These are phyloP conservation scores for Leccinellum albellum DNA, from an alignment of 768 basidiomycete genomes.

Conservation along the genomic window DNA sequence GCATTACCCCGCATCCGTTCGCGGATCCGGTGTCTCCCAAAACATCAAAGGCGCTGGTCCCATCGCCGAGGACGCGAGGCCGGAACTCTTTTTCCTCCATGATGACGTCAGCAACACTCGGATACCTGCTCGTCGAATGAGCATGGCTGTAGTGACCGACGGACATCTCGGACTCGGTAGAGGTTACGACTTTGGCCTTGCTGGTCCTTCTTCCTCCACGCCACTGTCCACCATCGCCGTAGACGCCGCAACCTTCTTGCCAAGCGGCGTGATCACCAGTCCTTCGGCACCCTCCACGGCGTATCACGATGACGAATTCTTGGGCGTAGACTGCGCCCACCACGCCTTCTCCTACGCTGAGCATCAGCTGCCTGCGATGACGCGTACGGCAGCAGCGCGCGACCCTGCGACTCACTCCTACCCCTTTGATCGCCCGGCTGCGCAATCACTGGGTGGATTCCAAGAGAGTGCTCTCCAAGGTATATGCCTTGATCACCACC, in stretches of 20 bases:
- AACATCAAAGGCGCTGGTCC: constrained; percentile 6
- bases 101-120: constrained; percentile 24
- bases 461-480: constrained; percentile 14
- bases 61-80: constrained; percentile 27
- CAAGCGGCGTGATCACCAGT: constrained; percentile 13
- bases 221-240: constrained; percentile 12
- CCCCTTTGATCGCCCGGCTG: constrained; percentile 16
- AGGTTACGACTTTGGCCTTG: constrained; percentile 4
- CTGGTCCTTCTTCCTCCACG: constrained; percentile 5
- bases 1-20: constrained; percentile 25
- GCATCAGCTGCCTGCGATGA: constrained; percentile 10
- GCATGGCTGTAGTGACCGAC: constrained; percentile 10
- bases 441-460: constrained; percentile 16
- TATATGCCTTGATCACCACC: constrained; percentile 26
- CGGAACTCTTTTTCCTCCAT: constrained; percentile 9
- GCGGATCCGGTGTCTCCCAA: constrained; percentile 18
- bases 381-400: constrained; percentile 8
- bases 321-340: constrained; percentile 12
- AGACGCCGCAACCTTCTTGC: constrained; percentile 13
- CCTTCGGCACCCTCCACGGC: constrained; percentile 21
- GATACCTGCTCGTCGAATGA: constrained; percentile 14
- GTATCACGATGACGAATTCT: constrained; percentile 24
- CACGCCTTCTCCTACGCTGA: constrained; percentile 14
- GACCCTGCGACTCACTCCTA: constrained; percentile 8
- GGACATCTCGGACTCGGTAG: constrained; percentile 7